A percentile compares a stretch with the other conserved stretches of the same genome.
Evolutionary conservation across 306 rosid genomes (phyloP).

Genomic region (Astragalus glycyphyllos): DNA sequence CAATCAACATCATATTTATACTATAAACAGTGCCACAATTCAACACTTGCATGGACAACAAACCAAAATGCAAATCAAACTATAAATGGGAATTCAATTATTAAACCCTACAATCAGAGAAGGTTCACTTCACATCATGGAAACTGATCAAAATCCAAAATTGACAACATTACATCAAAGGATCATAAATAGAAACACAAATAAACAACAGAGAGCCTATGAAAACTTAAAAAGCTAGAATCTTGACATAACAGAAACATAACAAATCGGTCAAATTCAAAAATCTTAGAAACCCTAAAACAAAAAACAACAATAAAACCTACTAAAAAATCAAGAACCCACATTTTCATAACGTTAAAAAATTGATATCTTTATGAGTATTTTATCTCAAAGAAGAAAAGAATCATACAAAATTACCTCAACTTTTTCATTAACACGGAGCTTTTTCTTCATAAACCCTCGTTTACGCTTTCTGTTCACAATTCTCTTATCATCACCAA

Average conservation of each 20-base stretch:
- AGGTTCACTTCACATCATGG: not conserved
- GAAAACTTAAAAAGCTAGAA: not conserved
- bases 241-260: not conserved
- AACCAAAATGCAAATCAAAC: conserved; percentile 9
- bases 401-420: conserved; percentile 48
- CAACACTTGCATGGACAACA: conserved; percentile 35
- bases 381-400: no score
- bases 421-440: conserved; percentile 44
- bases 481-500: conserved; percentile 2
- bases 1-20: no score
- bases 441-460: conserved; percentile 27
- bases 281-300: not conserved
- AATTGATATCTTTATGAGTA: not conserved
- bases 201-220: not conserved
- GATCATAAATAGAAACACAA: conserved; percentile 18
- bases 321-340: conserved; percentile 9
- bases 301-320: not conserved
- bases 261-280: not conserved
- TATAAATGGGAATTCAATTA: not conserved
- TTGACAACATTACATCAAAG: conserved; percentile 12
- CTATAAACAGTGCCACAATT: not conserved
- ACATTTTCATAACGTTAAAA: conserved; percentile 8
- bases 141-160: conserved; percentile 5
- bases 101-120: not conserved
- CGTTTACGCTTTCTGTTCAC: conserved; percentile 31